Conservation (phyloP, 148 eudicot species). For the Polygonum aviculare region DNA sequence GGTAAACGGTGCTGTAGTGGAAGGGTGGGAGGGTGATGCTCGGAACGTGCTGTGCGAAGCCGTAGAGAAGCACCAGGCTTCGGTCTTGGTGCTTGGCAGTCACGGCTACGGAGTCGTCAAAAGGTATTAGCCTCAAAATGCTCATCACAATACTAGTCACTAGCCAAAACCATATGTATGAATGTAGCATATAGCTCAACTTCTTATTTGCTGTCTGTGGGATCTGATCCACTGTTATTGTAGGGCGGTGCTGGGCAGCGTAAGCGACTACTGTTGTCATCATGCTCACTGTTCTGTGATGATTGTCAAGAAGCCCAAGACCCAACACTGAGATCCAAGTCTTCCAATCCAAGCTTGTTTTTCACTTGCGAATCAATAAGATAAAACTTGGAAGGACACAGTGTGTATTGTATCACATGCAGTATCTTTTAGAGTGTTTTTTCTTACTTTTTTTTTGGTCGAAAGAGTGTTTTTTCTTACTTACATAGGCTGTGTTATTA, state of each 20-base stretch:
- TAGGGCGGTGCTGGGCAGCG: conserved; percentile 90
- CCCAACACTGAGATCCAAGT: background rate
- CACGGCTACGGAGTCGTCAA: conserved; percentile 16
- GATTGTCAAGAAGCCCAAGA: conserved; percentile 13
- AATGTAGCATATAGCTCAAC: too few species aligned
- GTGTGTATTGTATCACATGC: background rate
- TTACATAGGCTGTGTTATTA: background rate
- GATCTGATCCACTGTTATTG: conserved; percentile 8
- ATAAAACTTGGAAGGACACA: background rate
- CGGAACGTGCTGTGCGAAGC: conserved; percentile 13
- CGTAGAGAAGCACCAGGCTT: conserved; percentile 14
- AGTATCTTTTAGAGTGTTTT: background rate
- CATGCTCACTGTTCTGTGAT: conserved; percentile 25
- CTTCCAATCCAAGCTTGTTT: conserved; percentile 26
- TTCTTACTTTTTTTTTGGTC: too few species aligned
- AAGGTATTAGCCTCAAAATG: background rate
- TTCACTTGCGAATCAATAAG: conserved; percentile 21
- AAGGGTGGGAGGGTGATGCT: conserved; percentile 13
- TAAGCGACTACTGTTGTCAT: conserved; percentile 76
- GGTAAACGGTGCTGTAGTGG: background rate
- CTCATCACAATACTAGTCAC: background rate
- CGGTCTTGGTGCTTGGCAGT: conserved; percentile 11
- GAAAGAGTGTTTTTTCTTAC: background rate
- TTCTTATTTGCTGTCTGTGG: background rate
- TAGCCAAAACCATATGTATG: too few species aligned